Conservation (phyloP, 2,329 filamentous ascomycete genomes). For the Verticillium alfalfae region DNA sequence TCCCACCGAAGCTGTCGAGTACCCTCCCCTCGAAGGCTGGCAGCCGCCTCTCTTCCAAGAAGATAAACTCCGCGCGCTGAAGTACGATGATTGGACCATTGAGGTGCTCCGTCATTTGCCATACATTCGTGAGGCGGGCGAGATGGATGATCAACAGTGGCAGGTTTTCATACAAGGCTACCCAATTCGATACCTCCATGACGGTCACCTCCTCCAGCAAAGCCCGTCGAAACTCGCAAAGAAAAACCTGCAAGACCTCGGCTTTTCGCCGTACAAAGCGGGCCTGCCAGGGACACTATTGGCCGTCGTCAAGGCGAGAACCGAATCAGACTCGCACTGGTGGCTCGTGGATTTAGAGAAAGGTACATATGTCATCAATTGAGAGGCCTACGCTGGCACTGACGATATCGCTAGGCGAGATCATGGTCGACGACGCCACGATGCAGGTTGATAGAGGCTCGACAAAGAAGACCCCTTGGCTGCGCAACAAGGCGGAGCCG, state of each 20-base stretch:
- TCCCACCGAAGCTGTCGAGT: not conserved
- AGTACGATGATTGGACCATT: conserved; percentile 1
- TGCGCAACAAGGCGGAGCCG: not conserved
- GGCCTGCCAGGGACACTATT: not conserved
- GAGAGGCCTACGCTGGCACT: not conserved
- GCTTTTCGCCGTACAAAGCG: not conserved
- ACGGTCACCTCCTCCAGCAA: conserved; percentile 20
- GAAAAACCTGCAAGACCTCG: not conserved
- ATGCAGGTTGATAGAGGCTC: not conserved
- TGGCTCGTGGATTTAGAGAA: not conserved
- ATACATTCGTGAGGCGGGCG: conserved; percentile 1
- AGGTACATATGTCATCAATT: not conserved
- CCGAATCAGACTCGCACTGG: conserved; percentile 4
- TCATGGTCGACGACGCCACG: not conserved
- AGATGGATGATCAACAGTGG: not conserved
- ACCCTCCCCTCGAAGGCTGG: conserved; percentile 1
- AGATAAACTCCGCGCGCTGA: conserved; percentile 1
- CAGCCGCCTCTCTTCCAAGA: not conserved
- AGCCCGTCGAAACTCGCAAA: conserved; percentile 10
- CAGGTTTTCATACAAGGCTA: not conserved
- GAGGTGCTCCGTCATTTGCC: conserved; percentile 4
- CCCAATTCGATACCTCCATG: conserved; percentile 4
- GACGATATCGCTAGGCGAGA: not conserved
- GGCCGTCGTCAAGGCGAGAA: conserved; percentile 1
- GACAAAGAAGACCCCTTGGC: not conserved